Evolutionary conservation across 345 rosid genomes (phyloP), one percentile per base, ranked within the genome.

Genomic region (Cardamine resedifolia): DNA sequence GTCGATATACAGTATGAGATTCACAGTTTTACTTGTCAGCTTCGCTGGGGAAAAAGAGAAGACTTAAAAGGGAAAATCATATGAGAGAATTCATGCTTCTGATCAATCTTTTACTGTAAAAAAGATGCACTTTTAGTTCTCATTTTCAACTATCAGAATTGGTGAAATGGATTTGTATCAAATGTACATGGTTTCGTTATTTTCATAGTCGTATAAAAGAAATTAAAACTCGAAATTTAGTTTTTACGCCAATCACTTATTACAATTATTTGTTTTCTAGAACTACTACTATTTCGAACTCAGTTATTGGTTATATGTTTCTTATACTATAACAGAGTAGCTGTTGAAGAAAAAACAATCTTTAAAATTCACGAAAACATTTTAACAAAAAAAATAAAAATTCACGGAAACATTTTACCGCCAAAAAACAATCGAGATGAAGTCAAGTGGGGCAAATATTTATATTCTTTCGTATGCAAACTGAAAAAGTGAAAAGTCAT

Each of bases 1-100:
- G 64, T 56, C 82, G 84, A 12, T 88, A 91, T 81, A 75, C 81
- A 0, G 53, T 58, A 71, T 91, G 85, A 91, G 78, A 16, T 53
- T 4, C 62, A 39, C 45, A 53, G 10, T 39, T 18, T 19, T 7
- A 66, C 52, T 66, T 48, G 9, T 44, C 44, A 65, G 66, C 60
- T 66, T 74, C 45, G 73, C 34, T 8, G n/a, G 45, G 51, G n/a
- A 23, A 16, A 41, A 28, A 5, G 41, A 59, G 31, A 50, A 39
- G 55, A 66, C 26, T 47, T 30, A 5, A 23, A 48, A 73, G 10
- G 44, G 38, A 24, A 64, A 64, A 39, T 36, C 58, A 12, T 38
- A 27, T 50, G 36, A 64, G 70, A 44, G n/a, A n/a, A 71, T 44
- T 6, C 18, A 50, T 38, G 26, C 44, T 50, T 71, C 39, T 38